Evolutionary conservation across 78 protist genomes (phyloP), one percentile per base, ranked within the genome.

Genomic region (Bigelowiella natans): DNA sequence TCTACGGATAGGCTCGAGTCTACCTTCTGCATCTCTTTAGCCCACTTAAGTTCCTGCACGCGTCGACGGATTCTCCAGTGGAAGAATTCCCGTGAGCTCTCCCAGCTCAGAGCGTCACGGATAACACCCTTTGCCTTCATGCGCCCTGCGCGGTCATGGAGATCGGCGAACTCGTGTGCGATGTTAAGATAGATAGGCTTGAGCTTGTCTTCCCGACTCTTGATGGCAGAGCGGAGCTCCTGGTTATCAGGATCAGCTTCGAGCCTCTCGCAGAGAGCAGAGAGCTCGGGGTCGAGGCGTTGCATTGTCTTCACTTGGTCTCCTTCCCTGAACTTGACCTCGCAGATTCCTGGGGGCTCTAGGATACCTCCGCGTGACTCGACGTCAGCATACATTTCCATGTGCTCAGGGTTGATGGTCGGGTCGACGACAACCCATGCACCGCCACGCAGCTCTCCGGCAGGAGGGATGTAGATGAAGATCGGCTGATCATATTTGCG

Each of bases 401-500:
- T 96, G 94, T 83, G 40, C 31, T 93, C 93, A 3, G 94, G 63
- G 93, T 98, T 98, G 94, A 98, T 98, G 7, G 95, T 92, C 0
- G 98, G 91, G 89, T 98, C 99, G 0, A 98, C 90, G 18, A 98
- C 99, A 1, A 98, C 99, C 99, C 99, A 98, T 39, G 99, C 98
- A 3, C 99, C 99, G 1, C 91, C 92, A 34, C 92, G 88, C 1
- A 90, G 31, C 93, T 97, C 98, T 1, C 94, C 96, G 88, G 37
- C 36, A 36, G 98, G 98, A 40, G 99, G 98, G 2, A 98, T 82
- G 93, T 98, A 98, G 26, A 98, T 93, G 51, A 95, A 85, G 73
- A 51, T 18, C 73, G 99, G 99, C 93, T 95, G 97, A 34, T 38
- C 31, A 95, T 94, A 98, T 83, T 90, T 86, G 40, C 95, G 90